These are phyloP conservation scores for Rostrohypoxylon terebratum DNA, from an alignment of 495 filamentous ascomycete species.

Conservation along the genomic window DNA sequence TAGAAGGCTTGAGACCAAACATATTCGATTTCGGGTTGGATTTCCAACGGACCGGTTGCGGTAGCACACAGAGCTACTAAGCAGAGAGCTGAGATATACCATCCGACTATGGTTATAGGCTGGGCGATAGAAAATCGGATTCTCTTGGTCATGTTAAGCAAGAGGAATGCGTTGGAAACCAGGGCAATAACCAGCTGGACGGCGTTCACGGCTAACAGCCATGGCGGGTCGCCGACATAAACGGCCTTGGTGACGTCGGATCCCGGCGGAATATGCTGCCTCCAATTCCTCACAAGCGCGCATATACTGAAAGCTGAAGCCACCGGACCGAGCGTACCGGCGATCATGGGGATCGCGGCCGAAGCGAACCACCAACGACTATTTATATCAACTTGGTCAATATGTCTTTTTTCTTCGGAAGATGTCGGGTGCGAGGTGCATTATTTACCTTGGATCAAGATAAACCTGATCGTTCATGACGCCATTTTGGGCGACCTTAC, in stretches of 20 bases:
- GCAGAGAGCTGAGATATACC: constrained; percentile 74
- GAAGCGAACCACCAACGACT: constrained; percentile 90
- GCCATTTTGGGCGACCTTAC: constrained; percentile 51
- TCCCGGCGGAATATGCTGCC: constrained; percentile 68
- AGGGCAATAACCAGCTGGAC: constrained; percentile 78
- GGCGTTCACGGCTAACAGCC: constrained; percentile 79
- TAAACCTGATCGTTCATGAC: constrained; percentile 54
- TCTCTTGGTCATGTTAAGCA: constrained; percentile 85
- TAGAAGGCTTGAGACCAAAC: constrained; percentile 80
- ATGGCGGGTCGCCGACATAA: constrained; percentile 74
- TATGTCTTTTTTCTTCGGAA: background rate
- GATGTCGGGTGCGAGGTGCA: background rate
- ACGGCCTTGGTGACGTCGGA: constrained; percentile 60
- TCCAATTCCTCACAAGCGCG: constrained; percentile 78
- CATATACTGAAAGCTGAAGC: constrained; percentile 84
- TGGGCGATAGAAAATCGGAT: constrained; percentile 84
- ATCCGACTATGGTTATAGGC: constrained; percentile 71
- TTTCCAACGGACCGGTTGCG: constrained; percentile 63
- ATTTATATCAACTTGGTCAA: background rate
- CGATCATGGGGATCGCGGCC: constrained; percentile 82
- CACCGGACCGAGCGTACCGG: constrained; percentile 86
- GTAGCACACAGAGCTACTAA: constrained; percentile 70
- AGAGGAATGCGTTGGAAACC: constrained; percentile 75
- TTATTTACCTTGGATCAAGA: constrained; percentile 65
- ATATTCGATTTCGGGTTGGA: constrained; percentile 62